A percentile compares a stretch with the other conserved stretches of the same genome.
Conservation (phyloP, 345 rosid species). For the Euphorbia tirucalli region DNA sequence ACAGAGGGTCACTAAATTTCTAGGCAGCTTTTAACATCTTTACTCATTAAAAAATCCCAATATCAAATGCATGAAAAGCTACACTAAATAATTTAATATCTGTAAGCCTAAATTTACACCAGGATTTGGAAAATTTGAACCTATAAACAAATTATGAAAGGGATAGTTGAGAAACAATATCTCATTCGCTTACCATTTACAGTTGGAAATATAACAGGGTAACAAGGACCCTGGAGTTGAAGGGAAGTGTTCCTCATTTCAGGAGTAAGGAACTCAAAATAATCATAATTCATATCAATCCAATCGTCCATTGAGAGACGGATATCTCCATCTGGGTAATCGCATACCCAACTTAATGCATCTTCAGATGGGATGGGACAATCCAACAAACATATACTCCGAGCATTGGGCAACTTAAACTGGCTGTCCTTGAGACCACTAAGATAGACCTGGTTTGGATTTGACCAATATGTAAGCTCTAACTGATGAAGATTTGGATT, state of each 20-base stretch:
- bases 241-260: constrained; percentile 91
- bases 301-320: constrained; percentile 73
- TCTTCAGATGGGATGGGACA: constrained; percentile 83
- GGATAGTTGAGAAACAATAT: not conserved
- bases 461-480: constrained; percentile 85
- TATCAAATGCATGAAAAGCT: not conserved
- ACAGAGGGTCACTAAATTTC: no score
- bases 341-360: constrained; percentile 90
- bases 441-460: constrained; percentile 93
- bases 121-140: constrained; percentile 8
- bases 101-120: no score
- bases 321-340: constrained; percentile 96
- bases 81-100: no score
- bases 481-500: constrained; percentile 68
- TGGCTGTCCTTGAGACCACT: constrained; percentile 81
- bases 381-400: constrained; percentile 86
- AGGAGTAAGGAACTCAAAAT: constrained; percentile 84
- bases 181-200: constrained; percentile 59
- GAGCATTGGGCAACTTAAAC: constrained; percentile 68
- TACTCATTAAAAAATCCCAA: not conserved
- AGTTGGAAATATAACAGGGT: constrained; percentile 89
- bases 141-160: not conserved
- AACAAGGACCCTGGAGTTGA: constrained; percentile 98
- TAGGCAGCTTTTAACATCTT: not conserved
- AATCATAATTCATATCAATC: constrained; percentile 86